A percentile compares a stretch with the other conserved stretches of the same genome.
Conservation (phyloP, 106 monocot species). For the Apostasia shenzhenica region DNA sequence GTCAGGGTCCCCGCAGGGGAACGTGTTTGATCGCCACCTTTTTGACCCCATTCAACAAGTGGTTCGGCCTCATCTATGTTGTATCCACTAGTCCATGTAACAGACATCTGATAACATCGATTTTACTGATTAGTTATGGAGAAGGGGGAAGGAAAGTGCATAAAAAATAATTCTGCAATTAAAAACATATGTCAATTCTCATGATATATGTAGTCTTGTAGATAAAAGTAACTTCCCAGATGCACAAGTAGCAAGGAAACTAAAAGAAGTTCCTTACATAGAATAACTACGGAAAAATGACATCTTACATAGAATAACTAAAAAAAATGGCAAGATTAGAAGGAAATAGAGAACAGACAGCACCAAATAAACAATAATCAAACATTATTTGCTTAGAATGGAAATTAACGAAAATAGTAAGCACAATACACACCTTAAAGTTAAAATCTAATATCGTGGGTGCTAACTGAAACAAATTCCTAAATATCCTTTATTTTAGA, state of each 20-base stretch:
- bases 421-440: neutral
- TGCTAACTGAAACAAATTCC: neutral
- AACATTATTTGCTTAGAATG: too few species aligned
- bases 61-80: slow-evolving; percentile 68
- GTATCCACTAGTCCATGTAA: slow-evolving; percentile 99
- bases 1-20: slow-evolving; percentile 88
- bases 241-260: too few species aligned
- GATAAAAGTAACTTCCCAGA: too few species aligned
- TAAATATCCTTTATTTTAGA: neutral
- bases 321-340: too few species aligned
- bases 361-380: too few species aligned
- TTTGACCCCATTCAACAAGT: slow-evolving; percentile 74
- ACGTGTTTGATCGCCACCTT: slow-evolving; percentile 27
- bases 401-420: neutral
- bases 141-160: neutral
- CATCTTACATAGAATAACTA: too few species aligned
- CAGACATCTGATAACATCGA: slow-evolving; percentile 58
- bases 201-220: too few species aligned
- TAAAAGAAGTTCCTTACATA: too few species aligned
- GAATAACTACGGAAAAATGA: too few species aligned
- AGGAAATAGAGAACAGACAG: too few species aligned
- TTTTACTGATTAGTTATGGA: slow-evolving; percentile 4
- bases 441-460: neutral
- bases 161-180: neutral
- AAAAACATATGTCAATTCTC: too few species aligned